These are phyloP conservation scores for Davidsoniella eucalypti DNA, from an alignment of 2,329 filamentous ascomycete species.

Conservation along the genomic window DNA sequence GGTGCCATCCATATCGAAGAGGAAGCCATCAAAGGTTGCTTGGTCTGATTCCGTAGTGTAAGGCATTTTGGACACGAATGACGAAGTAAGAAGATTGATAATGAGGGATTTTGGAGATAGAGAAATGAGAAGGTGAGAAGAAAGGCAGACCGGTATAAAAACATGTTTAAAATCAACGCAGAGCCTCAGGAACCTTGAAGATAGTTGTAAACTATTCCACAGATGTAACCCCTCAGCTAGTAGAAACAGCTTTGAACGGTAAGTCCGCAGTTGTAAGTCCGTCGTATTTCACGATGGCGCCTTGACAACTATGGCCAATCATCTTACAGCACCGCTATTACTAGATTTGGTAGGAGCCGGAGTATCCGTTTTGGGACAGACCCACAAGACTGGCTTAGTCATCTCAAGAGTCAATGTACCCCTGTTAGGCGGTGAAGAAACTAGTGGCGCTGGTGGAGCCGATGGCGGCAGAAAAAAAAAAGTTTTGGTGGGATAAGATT, in stretches of 20 bases:
- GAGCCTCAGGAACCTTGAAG: too few species aligned
- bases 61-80: constrained; percentile 7
- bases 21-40: constrained; percentile 36
- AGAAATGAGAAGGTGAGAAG: background rate
- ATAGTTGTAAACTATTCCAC: too few species aligned
- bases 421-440: constrained; percentile 4
- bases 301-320: constrained; percentile 23
- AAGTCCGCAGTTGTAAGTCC: too few species aligned
- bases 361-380: constrained; percentile 3
- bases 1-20: constrained; percentile 69
- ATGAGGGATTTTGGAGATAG: background rate
- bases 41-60: constrained; percentile 29
- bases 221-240: too few species aligned
- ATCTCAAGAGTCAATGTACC: background rate
- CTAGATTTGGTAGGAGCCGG: background rate
- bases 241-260: too few species aligned
- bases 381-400: background rate
- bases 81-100: too few species aligned
- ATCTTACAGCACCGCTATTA: background rate
- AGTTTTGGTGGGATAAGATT: constrained; percentile 9
- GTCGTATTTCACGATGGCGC: constrained; percentile 14
- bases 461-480: constrained; percentile 14
- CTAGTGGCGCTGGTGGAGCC: constrained; percentile 3
- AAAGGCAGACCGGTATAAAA: background rate
- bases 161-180: too few species aligned